Evolutionary conservation across 306 rosid genomes (phyloP).

Genomic region (Corylus avellana): DNA sequence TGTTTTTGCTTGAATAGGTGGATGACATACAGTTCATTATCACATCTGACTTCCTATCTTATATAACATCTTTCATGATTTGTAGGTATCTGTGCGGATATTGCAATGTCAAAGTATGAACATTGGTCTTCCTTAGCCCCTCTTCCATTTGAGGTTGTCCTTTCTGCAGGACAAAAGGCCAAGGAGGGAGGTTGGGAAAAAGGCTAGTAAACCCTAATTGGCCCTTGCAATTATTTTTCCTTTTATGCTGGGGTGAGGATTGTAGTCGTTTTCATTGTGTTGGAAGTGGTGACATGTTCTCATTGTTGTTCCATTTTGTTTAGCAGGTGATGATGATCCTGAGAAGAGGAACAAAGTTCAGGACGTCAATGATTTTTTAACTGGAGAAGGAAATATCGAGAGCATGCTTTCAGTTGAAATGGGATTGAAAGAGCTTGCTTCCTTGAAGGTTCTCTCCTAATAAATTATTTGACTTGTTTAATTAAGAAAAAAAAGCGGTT

Average conservation of each 20-base stretch:
- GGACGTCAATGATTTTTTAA: conserved; percentile 73
- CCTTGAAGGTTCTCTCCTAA: conserved; percentile 67
- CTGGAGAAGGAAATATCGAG: conserved; percentile 96
- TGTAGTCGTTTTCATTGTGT: conserved; percentile 14
- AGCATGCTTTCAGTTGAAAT: conserved; percentile 97
- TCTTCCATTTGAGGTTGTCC: conserved; percentile 95
- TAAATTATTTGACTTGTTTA: conserved; percentile 24
- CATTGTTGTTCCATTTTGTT: conserved; percentile 19
- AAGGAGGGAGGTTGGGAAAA: conserved; percentile 88
- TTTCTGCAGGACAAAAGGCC: conserved; percentile 98
- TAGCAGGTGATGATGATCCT: conserved; percentile 65
- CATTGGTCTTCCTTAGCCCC: conserved; percentile 98
- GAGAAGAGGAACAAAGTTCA: conserved; percentile 72
- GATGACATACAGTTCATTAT: neutral
- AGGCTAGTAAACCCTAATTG: conserved; percentile 52
- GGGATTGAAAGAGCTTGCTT: conserved; percentile 92
- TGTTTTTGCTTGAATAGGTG: conserved; percentile 22
- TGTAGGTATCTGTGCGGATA: conserved; percentile 86
- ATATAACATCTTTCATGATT: conserved; percentile 39
- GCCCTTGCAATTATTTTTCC: conserved; percentile 27
- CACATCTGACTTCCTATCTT: conserved; percentile 25
- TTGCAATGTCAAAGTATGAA: conserved; percentile 85
- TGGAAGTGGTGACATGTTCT: conserved; percentile 16
- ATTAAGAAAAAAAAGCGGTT: neutral
- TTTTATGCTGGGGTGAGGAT: conserved; percentile 21